Base-by-base conservation (phyloP, 805 yeast genomes). In the Candida germanica region DNA sequence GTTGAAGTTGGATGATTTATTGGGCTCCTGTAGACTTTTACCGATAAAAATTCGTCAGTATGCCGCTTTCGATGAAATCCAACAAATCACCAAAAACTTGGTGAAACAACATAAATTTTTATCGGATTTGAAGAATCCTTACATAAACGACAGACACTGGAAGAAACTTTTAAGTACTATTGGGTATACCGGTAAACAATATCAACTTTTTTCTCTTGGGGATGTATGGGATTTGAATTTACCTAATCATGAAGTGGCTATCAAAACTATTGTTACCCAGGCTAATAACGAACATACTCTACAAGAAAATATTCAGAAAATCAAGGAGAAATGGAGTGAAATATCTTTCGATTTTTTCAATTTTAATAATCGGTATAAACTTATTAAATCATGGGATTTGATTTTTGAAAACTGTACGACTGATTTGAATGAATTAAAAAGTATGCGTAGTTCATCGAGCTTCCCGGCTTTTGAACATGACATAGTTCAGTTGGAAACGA, bases 211-310 rank as follows among this genome's bases (percentile, higher is more conserved):
- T 36, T 61, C 71, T 0, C 55, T 87, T 2, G 79, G 79, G 1
- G 75, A 81, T 43, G 73, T 89, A 2, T 71, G 91, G 75, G 69
- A 68, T 24, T 54, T 87, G 29, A 61, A 79, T 26, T 53, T 83
- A 11, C 17, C 42, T 0, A 40, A 59, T 3, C 72, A 84, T 53
- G 76, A 73, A 29, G 44, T 45, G 2, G 40, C 51, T 0, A 59
- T 89, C 5, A 70, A 69, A 26, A 57, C 71, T 0, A 56, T 83
- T 0, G 47, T 86, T 2, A 66, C 67, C 1, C 75, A 72, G 39
- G 96, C 97, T 0, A 76, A 75, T 40, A 83, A 86, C 3, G 97
- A 91, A 51, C 67, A 73, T 39, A 64, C 75, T 0, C 61, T 91
- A 2, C 85, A 83, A 35, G 75, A 71, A 8, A 73, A 80, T 4